Evolutionary conservation across 2,329 filamentous ascomycete genomes (phyloP), one percentile per base, ranked within the genome.

Genomic region (Fusarium decemcellulare): DNA sequence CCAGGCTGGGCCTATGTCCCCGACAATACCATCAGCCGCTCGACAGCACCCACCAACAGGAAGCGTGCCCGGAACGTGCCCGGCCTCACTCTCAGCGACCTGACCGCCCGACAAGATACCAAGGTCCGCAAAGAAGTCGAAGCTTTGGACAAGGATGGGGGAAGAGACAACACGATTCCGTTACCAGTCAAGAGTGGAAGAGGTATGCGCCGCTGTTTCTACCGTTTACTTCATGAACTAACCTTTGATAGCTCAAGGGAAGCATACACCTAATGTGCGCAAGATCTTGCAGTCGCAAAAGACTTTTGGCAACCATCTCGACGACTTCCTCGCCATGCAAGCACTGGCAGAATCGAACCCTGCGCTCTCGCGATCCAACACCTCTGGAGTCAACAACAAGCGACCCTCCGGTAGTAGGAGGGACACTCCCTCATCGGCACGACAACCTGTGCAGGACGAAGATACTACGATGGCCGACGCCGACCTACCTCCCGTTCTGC

Each of bases 1-100:
- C 94, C 95, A 1, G 95, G 95, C 75, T 98, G 94, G 92, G 94
- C 94, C 12, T 97, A 97, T 78, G 93, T 98, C 2, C 91, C 94
- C 32, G 93, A 97, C 76, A 90, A 88, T 77, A 87, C 79, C 43
- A 85, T 87, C 59, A 86, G 88, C 59, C 85, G 87, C 12, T 85
- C 88, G 10, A 86, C 87, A 55, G 85, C 85, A 63, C 85, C 82
- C 62, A 81, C 83, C 69, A 88, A 86, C 84, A 87, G 92, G 67
- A 97, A 97, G 81, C 92, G 94, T 74, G 90, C 89, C 32, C 87
- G 92, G 67, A 88, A 85, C 74, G 80, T 86, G 63, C 84, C 84
- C 6, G 83, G 77, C 7, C 77, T 82, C 30, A 87, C 82, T 68
- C 80, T 85, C 10, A 87, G 89, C 70, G 93, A 97, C 72, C 86